Conservation (phyloP, 2,329 filamentous ascomycete species). For the Aspergillus floridensis region DNA sequence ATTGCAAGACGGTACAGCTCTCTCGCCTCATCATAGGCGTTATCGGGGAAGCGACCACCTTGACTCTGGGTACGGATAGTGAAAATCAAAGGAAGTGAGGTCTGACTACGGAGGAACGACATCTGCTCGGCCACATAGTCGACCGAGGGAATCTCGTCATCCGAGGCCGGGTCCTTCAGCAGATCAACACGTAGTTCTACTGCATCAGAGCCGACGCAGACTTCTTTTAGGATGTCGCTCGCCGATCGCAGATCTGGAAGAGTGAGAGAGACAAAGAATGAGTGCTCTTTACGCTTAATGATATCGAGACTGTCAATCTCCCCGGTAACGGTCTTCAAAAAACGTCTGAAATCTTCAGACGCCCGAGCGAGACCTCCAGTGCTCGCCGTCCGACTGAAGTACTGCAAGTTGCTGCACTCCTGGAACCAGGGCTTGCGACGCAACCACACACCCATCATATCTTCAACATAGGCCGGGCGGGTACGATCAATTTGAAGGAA, state of each 20-base stretch:
- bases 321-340: constrained; percentile 69
- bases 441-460: constrained; percentile 87
- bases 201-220: constrained; percentile 83
- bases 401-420: constrained; percentile 91
- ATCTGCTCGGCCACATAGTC: constrained; percentile 83
- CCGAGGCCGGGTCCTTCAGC: constrained; percentile 66
- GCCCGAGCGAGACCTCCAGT: constrained; percentile 51
- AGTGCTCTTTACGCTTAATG: constrained; percentile 65
- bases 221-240: constrained; percentile 63
- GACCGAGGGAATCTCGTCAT: constrained; percentile 57
- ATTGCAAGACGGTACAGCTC: constrained; percentile 75
- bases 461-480: constrained; percentile 85
- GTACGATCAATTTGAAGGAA: constrained; percentile 88
- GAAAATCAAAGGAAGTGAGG: constrained; percentile 81
- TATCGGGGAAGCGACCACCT: constrained; percentile 83
- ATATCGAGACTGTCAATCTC: constrained; percentile 52
- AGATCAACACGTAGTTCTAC: constrained; percentile 93
- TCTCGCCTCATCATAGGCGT: constrained; percentile 66
- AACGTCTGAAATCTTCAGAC: constrained; percentile 69
- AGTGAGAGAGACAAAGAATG: constrained; percentile 91
- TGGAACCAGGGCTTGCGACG: constrained; percentile 86
- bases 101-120: constrained; percentile 69
- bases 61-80: constrained; percentile 83
- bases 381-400: constrained; percentile 72
- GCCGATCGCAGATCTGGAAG: constrained; percentile 69